phyloP scores from a whole-genome alignment of 495 filamentous ascomycete genomes.

The Polyplosphaeria fusca region DNA sequence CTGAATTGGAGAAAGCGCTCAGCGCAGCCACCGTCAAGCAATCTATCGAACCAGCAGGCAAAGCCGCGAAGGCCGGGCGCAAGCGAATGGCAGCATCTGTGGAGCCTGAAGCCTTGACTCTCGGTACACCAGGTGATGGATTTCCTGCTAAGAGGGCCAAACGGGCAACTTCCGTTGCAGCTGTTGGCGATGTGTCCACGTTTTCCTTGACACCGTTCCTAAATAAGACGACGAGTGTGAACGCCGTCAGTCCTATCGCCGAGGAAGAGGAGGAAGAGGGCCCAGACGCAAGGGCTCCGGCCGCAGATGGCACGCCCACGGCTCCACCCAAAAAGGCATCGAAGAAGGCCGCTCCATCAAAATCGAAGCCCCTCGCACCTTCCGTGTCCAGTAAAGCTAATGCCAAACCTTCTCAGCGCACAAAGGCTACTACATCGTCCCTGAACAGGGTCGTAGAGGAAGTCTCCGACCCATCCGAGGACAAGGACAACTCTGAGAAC shows the following conservation, averaged over 20 bases:
- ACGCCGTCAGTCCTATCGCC: constrained; percentile 43
- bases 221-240: constrained; percentile 66
- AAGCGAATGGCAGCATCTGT: constrained; percentile 46
- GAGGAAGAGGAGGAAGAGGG: constrained; percentile 36
- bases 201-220: constrained; percentile 93
- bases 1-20: constrained; percentile 47
- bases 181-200: constrained; percentile 76
- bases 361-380: constrained; percentile 36
- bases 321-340: constrained; percentile 37
- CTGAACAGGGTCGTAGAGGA: constrained; percentile 55
- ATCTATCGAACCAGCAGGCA: constrained; percentile 4
- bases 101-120: constrained; percentile 50
- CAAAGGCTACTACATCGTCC: constrained; percentile 42
- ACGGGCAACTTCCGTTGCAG: constrained; percentile 37
- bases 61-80: constrained; percentile 42
- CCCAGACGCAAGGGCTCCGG: constrained; percentile 27
- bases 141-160: constrained; percentile 47
- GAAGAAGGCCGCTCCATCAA: constrained; percentile 33
- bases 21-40: constrained; percentile 36
- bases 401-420: constrained; percentile 41
- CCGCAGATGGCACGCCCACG: constrained; percentile 32
- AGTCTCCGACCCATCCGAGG: constrained; percentile 35
- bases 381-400: constrained; percentile 32
- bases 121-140: constrained; percentile 66
- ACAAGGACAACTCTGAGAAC: constrained; percentile 22